These are phyloP conservation scores for Mallotus repandus DNA, from an alignment of 441 rosid species.

Conservation along the genomic window DNA sequence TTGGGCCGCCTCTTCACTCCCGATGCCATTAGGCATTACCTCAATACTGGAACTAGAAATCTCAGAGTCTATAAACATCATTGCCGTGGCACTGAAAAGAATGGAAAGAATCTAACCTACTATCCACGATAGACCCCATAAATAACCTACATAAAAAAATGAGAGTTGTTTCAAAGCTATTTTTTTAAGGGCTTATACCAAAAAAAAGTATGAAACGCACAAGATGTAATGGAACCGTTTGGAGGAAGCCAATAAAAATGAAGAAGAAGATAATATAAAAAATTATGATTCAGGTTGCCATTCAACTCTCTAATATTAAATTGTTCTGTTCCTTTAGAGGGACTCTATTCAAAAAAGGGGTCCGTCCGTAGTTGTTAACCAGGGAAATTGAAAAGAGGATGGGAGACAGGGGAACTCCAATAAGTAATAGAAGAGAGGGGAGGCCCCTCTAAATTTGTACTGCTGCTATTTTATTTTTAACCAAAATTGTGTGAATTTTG, in stretches of 20 bases:
- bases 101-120: background rate
- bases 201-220: background rate
- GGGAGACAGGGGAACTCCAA: background rate
- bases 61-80: background rate
- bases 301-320: background rate
- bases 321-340: background rate
- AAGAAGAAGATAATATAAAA: background rate
- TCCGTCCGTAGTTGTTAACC: background rate
- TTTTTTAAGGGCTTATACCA: background rate
- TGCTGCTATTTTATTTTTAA: background rate
- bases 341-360: background rate
- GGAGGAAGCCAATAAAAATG: background rate
- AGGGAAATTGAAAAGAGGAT: background rate
- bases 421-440: background rate
- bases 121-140: background rate
- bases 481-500: background rate
- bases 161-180: background rate
- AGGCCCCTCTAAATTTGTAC: background rate
- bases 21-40: background rate
- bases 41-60: background rate
- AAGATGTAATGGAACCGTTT: background rate
- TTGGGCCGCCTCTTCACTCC: background rate
- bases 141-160: background rate
- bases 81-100: background rate
- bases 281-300: background rate